These are phyloP conservation scores for Kuraishia capsulata DNA, from an alignment of 805 yeast genomes.

Conservation along the genomic window DNA sequence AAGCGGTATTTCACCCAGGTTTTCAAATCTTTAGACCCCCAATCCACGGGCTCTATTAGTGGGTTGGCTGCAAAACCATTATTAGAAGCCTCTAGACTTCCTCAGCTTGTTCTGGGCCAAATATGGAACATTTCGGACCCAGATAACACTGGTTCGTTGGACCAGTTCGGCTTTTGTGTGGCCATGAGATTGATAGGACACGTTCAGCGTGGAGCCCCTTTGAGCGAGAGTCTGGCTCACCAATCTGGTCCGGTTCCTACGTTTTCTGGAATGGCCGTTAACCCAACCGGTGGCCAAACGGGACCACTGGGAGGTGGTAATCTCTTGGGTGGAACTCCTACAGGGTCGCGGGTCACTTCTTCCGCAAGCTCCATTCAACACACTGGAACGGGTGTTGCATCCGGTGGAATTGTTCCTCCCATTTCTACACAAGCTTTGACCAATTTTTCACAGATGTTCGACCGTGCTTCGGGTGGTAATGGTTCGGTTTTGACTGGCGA, in stretches of 20 bases:
- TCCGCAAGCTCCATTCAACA: conserved; percentile 24
- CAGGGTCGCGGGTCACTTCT: conserved; percentile 25
- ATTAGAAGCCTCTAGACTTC: conserved; percentile 77
- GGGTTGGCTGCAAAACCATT: conserved; percentile 81
- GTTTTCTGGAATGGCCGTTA: conserved; percentile 33
- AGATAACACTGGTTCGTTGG: conserved; percentile 78
- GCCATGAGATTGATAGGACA: conserved; percentile 89
- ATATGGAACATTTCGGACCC: conserved; percentile 94
- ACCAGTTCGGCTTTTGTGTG: conserved; percentile 68
- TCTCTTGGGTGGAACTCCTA: conserved; percentile 1
- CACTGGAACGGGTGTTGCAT: conserved; percentile 4
- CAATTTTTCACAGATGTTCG: conserved; percentile 64
- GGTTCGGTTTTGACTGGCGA: conserved; percentile 45
- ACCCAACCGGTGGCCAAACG: conserved; percentile 16
- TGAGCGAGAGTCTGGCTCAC: conserved; percentile 45
- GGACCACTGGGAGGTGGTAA: background rate
- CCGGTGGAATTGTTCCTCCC: conserved; percentile 29
- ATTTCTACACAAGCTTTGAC: conserved; percentile 49
- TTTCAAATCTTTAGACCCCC: conserved; percentile 74
- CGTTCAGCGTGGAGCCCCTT: conserved; percentile 65
- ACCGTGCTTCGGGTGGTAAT: conserved; percentile 51
- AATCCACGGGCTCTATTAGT: conserved; percentile 70
- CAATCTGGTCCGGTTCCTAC: conserved; percentile 57
- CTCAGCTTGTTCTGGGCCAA: conserved; percentile 72
- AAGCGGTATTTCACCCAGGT: conserved; percentile 62